Conservation (phyloP, 1,139 yeast species). For the Blastobotrys illinoisensis region DNA sequence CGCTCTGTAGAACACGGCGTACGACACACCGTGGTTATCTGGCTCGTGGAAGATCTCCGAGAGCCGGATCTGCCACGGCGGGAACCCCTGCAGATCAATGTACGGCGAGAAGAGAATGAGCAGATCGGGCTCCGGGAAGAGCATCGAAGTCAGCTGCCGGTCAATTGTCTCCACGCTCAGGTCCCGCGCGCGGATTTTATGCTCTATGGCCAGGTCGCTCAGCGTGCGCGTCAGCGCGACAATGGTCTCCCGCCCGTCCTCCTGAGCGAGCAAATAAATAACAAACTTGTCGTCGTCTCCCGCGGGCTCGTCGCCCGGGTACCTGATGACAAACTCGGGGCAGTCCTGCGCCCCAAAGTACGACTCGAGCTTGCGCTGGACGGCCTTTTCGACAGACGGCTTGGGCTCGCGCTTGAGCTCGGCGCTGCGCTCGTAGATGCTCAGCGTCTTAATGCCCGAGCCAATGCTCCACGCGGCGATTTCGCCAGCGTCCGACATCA, state of each 20-base stretch:
- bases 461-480: constrained; percentile 82
- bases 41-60: constrained; percentile 89
- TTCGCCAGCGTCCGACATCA: constrained; percentile 72
- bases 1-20: constrained; percentile 82
- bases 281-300: constrained; percentile 18
- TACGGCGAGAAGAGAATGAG: constrained; percentile 79
- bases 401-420: constrained; percentile 43
- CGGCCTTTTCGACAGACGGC: constrained; percentile 53
- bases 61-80: constrained; percentile 95
- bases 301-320: background rate
- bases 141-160: constrained; percentile 66
- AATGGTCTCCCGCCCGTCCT: constrained; percentile 87
- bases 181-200: constrained; percentile 60
- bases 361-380: constrained; percentile 54
- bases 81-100: constrained; percentile 86
- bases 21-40: constrained; percentile 77
- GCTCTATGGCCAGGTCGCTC: constrained; percentile 61
- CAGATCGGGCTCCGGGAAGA: constrained; percentile 88
- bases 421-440: constrained; percentile 80
- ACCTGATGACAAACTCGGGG: constrained; percentile 44
- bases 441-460: constrained; percentile 67
- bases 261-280: constrained; percentile 60
- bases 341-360: constrained; percentile 71
- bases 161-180: constrained; percentile 71
- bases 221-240: constrained; percentile 84